Evolutionary conservation across 2,329 filamentous ascomycete species (phyloP), one percentile per base, ranked within the genome.

Genomic region (Talaromyces sp.): DNA sequence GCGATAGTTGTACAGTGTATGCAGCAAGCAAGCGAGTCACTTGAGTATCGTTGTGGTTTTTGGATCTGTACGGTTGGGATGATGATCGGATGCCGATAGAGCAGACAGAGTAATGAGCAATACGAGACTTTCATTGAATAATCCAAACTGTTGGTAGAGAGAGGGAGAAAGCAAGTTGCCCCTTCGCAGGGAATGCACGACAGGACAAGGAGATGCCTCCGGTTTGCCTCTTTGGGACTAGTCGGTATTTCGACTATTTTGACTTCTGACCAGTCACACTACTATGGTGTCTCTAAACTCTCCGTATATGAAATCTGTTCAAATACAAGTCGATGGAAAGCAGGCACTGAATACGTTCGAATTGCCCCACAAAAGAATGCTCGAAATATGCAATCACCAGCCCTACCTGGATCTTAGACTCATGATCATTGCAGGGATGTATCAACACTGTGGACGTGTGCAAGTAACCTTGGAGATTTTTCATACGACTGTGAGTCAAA

Each of bases 91-190:
- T 41, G 33, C 41, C n/a, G 59, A 50, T 50, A 39, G 50, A 33
- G 35, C 45, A 50, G 47, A 54, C n/a, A 52, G 13, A 52, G n/a
- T 60, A 62, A 54, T 62, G 60, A 62, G 22, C 35, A 54, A 54
- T 33, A 62, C 45, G 47, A 62, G 15, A 17, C 8, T 22, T 19
- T 60, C 3, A 31, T 33, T 3, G 17, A 25, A 4, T 8, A 2
- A 47, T 35, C 2, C 35, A n/a, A 13, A n/a, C 2, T 27, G 35
- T 27, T 19, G 17, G 1, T 5, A 3, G 19, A 8, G 57, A 47
- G 35, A 19, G 39, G 8, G 22, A 27, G 45, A 47, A 13, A 4
- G 58, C 25, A 7, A 41, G 60, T 41, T 52, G 60, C 22, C 60
- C 10, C 60, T 62, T 22, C 33, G 35, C 47, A 54, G 47, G 47